phyloP scores from a whole-genome alignment of 2,329 filamentous ascomycete genomes.

The Daldinia eschscholtzii region DNA sequence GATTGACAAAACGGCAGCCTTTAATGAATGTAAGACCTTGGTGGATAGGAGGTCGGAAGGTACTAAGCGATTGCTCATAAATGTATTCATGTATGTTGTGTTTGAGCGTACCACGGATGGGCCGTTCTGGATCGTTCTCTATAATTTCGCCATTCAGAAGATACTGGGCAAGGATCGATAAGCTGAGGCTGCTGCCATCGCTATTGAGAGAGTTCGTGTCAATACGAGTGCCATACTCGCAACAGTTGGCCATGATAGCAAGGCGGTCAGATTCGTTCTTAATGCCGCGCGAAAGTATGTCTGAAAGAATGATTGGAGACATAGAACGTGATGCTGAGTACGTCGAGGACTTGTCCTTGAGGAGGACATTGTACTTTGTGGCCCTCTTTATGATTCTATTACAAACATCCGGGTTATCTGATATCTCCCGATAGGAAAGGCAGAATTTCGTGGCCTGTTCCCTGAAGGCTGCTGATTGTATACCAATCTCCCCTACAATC shows the following conservation, averaged over 20 bases:
- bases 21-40: conserved; percentile 50
- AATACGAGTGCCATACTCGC: conserved; percentile 47
- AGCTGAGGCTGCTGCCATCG: conserved; percentile 45
- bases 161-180: conserved; percentile 48
- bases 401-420: conserved; percentile 41
- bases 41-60: conserved; percentile 47
- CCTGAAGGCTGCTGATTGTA: conserved; percentile 48
- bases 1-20: conserved; percentile 48
- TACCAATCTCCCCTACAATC: conserved; percentile 47
- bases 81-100: conserved; percentile 47
- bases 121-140: conserved; percentile 44
- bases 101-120: conserved; percentile 37
- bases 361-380: conserved; percentile 50
- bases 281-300: conserved; percentile 47
- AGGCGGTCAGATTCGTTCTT: conserved; percentile 48
- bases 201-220: conserved; percentile 43
- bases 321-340: conserved; percentile 47
- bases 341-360: conserved; percentile 40
- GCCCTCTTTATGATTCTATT: conserved; percentile 46
- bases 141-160: conserved; percentile 51
- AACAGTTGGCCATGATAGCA: conserved; percentile 50
- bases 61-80: conserved; percentile 46
- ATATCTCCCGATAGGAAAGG: conserved; percentile 43
- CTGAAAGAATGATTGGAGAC: conserved; percentile 49
- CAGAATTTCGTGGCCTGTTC: conserved; percentile 48